phyloP scores from a whole-genome alignment of 2,329 filamentous ascomycete species.

The Colletotrichum filicis region DNA sequence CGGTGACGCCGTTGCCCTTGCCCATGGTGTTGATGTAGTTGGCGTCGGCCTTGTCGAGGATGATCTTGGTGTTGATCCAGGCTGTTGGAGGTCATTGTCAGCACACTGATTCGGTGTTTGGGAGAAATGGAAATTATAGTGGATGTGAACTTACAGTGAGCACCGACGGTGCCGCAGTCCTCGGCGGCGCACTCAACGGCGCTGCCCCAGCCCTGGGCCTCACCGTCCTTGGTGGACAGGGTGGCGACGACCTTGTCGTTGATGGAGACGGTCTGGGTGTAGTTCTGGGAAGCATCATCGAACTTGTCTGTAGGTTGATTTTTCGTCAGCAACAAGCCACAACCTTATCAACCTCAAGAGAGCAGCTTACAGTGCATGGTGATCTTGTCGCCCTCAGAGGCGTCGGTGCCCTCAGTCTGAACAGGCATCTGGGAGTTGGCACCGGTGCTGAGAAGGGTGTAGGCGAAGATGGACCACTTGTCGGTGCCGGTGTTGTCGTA shows the following conservation, averaged over 20 bases:
- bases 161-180: slow-evolving; percentile 70
- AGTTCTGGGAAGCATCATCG: slow-evolving; percentile 27
- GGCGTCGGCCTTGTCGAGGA: slow-evolving; percentile 29
- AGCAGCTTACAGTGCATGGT: slow-evolving; percentile 26
- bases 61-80: slow-evolving; percentile 33
- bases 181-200: slow-evolving; percentile 74
- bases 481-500: slow-evolving; percentile 43
- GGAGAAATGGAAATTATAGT: no score
- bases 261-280: slow-evolving; percentile 31
- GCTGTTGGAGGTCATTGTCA: neutral
- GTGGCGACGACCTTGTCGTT: slow-evolving; percentile 47
- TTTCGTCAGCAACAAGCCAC: neutral
- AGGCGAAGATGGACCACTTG: slow-evolving; percentile 55
- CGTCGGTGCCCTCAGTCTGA: slow-evolving; percentile 24
- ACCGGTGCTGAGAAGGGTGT: slow-evolving; percentile 51
- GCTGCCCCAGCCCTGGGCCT: slow-evolving; percentile 55
- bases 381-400: slow-evolving; percentile 24
- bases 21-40: slow-evolving; percentile 30
- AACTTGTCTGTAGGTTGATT: slow-evolving; percentile 9
- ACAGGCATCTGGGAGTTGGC: slow-evolving; percentile 23
- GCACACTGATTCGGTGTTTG: neutral
- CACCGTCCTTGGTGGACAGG: slow-evolving; percentile 55
- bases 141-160: slow-evolving; percentile 9
- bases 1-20: slow-evolving; percentile 28
- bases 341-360: no score